Evolutionary conservation across 768 basidiomycete genomes (phyloP).

Genomic region (Mycena albidolilacea): DNA sequence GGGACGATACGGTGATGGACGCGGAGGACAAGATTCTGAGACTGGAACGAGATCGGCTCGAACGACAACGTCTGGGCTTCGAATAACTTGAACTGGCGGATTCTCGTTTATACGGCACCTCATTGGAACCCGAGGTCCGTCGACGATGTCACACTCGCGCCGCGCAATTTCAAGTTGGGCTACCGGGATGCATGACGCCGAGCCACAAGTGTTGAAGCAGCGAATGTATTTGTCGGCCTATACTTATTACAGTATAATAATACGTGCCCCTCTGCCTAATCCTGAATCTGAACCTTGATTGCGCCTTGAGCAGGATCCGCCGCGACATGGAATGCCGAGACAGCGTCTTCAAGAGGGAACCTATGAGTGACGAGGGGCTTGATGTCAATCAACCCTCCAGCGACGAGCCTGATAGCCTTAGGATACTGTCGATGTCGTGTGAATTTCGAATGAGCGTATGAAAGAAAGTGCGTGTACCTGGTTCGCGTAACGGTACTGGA

Average conservation of each 20-base stretch:
- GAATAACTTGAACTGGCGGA: conserved; percentile 47
- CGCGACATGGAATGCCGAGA: conserved; percentile 84
- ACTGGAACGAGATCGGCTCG: conserved; percentile 74
- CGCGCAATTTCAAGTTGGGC: not conserved
- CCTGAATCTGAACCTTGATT: conserved; percentile 78
- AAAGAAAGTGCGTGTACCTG: conserved; percentile 55
- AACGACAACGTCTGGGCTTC: conserved; percentile 74
- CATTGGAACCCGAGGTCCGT: not conserved
- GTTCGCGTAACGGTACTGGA: conserved; percentile 80
- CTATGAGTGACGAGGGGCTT: conserved; percentile 87
- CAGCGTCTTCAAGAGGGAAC: conserved; percentile 79
- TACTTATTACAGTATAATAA: conserved; percentile 4
- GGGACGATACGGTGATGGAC: conserved; percentile 84
- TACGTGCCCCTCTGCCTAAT: conserved; percentile 50
- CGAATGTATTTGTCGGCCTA: conserved; percentile 6
- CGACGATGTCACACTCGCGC: not conserved
- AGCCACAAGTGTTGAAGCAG: not conserved
- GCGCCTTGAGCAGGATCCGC: conserved; percentile 77
- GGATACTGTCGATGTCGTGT: conserved; percentile 66
- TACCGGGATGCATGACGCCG: not conserved
- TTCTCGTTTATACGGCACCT: not conserved
- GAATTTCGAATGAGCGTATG: conserved; percentile 1
- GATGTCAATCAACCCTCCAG: conserved; percentile 78
- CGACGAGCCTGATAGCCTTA: conserved; percentile 87
- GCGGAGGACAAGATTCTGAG: conserved; percentile 71